These are phyloP conservation scores for Apiotrichum porosum DNA, from an alignment of 1,284 basidiomycete genomes.

Conservation along the genomic window DNA sequence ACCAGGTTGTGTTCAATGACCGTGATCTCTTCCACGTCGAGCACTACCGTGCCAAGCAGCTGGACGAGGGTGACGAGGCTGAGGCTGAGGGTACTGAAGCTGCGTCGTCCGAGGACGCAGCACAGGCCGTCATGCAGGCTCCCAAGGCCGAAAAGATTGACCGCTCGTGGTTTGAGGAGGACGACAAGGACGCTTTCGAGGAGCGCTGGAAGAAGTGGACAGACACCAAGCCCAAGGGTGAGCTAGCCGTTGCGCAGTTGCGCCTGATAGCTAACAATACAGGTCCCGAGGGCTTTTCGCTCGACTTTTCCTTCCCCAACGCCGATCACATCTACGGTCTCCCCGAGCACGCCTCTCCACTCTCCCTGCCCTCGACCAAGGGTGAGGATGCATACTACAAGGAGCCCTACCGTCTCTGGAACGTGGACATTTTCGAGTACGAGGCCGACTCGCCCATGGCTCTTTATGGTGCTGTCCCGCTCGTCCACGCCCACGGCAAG, in stretches of 20 bases:
- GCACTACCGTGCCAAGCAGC: slow-evolving; percentile 75
- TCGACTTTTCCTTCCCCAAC: slow-evolving; percentile 90
- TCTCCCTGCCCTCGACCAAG: slow-evolving; percentile 76
- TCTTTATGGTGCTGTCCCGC: slow-evolving; percentile 84
- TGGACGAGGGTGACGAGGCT: slow-evolving; percentile 41
- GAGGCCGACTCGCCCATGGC: slow-evolving; percentile 85
- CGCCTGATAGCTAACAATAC: neutral
- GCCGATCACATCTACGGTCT: slow-evolving; percentile 89
- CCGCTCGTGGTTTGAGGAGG: slow-evolving; percentile 75
- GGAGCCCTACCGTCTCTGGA: slow-evolving; percentile 94
- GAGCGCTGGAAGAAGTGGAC: slow-evolving; percentile 81
- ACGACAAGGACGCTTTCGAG: slow-evolving; percentile 80
- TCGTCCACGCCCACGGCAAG: slow-evolving; percentile 85
- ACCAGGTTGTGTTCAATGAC: slow-evolving; percentile 85
- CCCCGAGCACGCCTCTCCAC: slow-evolving; percentile 89
- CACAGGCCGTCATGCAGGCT: slow-evolving; percentile 56
- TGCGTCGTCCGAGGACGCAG: slow-evolving; percentile 53
- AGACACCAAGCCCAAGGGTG: slow-evolving; percentile 93
- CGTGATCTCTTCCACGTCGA: slow-evolving; percentile 93
- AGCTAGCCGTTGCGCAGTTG: slow-evolving; percentile 14
- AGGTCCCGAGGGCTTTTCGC: slow-evolving; percentile 89
- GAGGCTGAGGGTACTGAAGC: slow-evolving; percentile 45
- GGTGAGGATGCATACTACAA: slow-evolving; percentile 59
- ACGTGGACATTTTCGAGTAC: slow-evolving; percentile 97
- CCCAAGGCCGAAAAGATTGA: slow-evolving; percentile 54